Conservation (phyloP, 108 stramenopile species). For the Cyclotella sp. region DNA sequence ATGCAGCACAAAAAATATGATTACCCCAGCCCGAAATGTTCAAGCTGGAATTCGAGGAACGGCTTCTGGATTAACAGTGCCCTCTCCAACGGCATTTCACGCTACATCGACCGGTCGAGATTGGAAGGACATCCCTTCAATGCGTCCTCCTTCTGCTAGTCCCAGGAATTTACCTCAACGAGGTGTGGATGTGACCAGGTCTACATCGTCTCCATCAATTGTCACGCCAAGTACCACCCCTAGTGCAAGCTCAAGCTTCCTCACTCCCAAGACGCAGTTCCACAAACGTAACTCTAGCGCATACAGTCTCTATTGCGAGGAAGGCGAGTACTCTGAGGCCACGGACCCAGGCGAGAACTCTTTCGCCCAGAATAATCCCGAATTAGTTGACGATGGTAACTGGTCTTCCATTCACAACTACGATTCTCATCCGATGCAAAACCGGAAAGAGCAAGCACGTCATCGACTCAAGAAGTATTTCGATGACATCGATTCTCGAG, state of each 20-base stretch:
- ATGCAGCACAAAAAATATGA: not conserved
- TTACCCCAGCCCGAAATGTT: not conserved
- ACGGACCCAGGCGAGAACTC: not conserved
- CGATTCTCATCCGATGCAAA: no score
- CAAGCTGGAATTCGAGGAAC: slow-evolving; percentile 1
- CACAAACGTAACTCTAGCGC: not conserved
- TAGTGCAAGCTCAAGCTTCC: not conserved
- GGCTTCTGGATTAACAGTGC: not conserved
- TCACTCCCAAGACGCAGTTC: not conserved
- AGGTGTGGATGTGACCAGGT: not conserved
- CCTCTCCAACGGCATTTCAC: not conserved
- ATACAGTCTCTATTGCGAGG: not conserved
- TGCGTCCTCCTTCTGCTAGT: not conserved
- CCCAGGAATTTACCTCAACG: not conserved
- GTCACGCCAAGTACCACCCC: not conserved
- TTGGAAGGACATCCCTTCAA: not conserved
- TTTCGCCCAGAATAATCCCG: no score
- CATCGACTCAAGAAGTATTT: slow-evolving; percentile 7
- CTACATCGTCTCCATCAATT: not conserved
- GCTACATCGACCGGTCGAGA: not conserved
- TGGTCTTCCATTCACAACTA: no score
- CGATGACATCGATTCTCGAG: slow-evolving; percentile 3
- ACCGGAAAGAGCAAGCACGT: not conserved
- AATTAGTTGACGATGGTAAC: no score
- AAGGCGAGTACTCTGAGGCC: not conserved